Evolutionary conservation across 768 basidiomycete genomes (phyloP), one percentile per base, ranked within the genome.

Genomic region (Austroboletus eburneus): DNA sequence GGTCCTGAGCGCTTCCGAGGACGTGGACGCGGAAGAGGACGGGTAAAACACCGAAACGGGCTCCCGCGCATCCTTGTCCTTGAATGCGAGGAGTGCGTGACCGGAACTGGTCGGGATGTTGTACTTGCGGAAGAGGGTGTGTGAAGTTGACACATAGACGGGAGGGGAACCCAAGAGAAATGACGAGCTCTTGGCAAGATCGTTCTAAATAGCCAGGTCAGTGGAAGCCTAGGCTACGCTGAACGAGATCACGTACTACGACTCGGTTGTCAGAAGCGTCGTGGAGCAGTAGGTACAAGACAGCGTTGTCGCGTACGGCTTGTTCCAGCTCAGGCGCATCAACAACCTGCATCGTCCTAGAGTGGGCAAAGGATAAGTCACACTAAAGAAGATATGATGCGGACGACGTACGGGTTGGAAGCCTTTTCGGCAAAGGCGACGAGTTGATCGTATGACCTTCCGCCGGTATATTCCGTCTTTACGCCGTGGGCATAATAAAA

Each of bases 361-460:
- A 9, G n/a, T n/a, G 2, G 5, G n/a, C 8, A 2, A 21, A 6
- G 9, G 34, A 20, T 45, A 35, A 49, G 29, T 12, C 18, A n/a
- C 6, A 12, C 41, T n/a, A 45, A 33, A 33, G 27, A 30, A n/a
- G n/a, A 40, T 4, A 17, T 10, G 6, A 72, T 3, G 7, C 2
- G 8, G 9, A n/a, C n/a, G n/a, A n/a, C 87, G 58, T 56, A 92
- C 88, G 82, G 77, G 5, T 79, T 73, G 24, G 78, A 73, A 0
- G 90, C 87, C 62, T 85, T 89, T 55, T 83, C 78, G 0, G 85
- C 80, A 63, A 92, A 99, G 0, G 72, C 68, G 52, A 78, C 74
- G 55, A 99, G 69, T 35, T 82, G 78, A 3, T 84, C 80, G 1
- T 95, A 63, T 43, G 79, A 83, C 35, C 95, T 67, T 1, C 80